Evolutionary conservation across 495 filamentous ascomycete species (phyloP), one percentile per base, ranked within the genome.

Genomic region (Durotheca rogersii): DNA sequence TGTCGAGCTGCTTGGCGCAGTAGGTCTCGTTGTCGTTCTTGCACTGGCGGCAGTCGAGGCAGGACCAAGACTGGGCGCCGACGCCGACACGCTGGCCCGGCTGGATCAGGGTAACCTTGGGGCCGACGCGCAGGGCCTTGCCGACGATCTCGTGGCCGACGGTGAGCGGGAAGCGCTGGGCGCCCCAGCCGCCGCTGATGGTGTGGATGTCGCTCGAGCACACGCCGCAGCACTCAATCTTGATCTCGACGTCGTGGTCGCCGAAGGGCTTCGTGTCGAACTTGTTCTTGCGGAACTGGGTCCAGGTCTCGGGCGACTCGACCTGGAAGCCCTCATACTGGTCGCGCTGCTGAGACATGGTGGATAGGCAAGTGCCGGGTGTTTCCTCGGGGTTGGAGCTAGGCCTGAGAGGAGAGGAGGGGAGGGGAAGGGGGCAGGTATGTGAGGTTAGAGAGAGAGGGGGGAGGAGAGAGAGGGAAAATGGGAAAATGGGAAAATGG

Each of bases 1-100:
- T 80, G 54, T 80, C 78, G n/a, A 80, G 37, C 56, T 80, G 76
- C 47, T 80, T 58, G 12, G 58, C 41, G 66, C 78, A 81, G 64
- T 81, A 80, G 1, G 76, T 79, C 66, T 81, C 78, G 49, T 81
- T 80, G 41, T 80, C 76, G 50, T 71, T 73, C 58, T 79, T 81
- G 73, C 78, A 81, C 49, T 79, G 78, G 40, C 71, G 68, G 66
- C 77, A 81, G 11, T 77, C 58, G 7, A 81, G 58, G 67, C 79
- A 81, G 4, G 77, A 73, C 56, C 69, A 79, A 15, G 63, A 69
- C 51, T 82, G 79, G 18, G 78, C 79, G 32, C 79, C 79, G 23
- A 82, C 78, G 47, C 79, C 79, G n/a, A 81, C 79, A 1, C 76
- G 69, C 61, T 80, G 58, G 45, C 79, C 79, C 10, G 61, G 58